phyloP scores from a whole-genome alignment of 305 asterid genomes.

The Solanum hybrid region DNA sequence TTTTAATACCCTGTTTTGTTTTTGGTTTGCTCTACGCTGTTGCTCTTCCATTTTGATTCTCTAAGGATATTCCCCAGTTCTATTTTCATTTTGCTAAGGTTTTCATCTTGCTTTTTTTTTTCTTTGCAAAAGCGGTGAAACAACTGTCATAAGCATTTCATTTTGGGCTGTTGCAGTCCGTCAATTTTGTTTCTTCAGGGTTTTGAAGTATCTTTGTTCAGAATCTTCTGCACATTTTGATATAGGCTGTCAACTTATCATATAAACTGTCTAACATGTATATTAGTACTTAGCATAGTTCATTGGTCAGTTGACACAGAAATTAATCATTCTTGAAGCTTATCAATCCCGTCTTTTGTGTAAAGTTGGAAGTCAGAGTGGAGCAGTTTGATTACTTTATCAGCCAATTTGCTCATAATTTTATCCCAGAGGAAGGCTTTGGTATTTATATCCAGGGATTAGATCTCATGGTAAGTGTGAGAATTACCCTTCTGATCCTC shows the following conservation, averaged over 20 bases:
- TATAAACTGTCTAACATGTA: not conserved
- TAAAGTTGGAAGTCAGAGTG: not conserved
- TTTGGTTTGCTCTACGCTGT: not conserved
- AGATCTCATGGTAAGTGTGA: not conserved
- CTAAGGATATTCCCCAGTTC: not conserved
- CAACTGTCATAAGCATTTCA: not conserved
- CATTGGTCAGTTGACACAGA: not conserved
- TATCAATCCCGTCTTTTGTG: not conserved
- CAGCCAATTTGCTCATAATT: not conserved
- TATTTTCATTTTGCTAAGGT: not conserved
- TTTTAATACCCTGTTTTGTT: not conserved
- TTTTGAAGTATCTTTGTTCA: not conserved
- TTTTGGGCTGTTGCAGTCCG: not conserved
- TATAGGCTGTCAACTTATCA: not conserved
- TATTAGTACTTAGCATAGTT: not conserved
- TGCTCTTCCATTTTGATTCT: not conserved
- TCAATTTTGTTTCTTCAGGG: not conserved
- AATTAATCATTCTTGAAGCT: not conserved
- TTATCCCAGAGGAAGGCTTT: not conserved
- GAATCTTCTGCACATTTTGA: not conserved
- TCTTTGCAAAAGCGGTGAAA: not conserved
- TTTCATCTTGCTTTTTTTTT: not conserved
- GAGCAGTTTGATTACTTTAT: not conserved
- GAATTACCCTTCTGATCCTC: not conserved
- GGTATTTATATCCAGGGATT: not conserved